Evolutionary conservation across 1,284 basidiomycete species (phyloP).

Genomic region (Austropuccinia psidii): DNA sequence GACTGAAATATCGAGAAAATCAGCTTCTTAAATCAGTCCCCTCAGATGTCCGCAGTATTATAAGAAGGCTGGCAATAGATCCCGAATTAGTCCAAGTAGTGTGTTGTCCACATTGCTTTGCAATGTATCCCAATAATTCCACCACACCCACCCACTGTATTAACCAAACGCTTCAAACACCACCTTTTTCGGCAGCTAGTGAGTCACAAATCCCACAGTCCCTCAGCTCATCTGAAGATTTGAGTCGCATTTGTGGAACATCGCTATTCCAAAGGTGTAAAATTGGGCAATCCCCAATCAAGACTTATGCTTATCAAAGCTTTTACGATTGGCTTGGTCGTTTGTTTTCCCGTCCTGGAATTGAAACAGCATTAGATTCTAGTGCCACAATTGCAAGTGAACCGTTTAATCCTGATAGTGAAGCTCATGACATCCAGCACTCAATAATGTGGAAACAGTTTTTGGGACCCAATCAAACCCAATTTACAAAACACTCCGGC

Average conservation of each 20-base stretch:
- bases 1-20: not conserved
- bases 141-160: slow-evolving; percentile 3
- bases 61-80: slow-evolving; percentile 1
- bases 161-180: not conserved
- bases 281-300: not conserved
- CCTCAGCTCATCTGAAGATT: not conserved
- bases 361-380: not conserved
- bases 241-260: not conserved
- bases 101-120: slow-evolving; percentile 22
- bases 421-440: not conserved
- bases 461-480: not conserved
- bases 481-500: not conserved
- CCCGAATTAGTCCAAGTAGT: not conserved
- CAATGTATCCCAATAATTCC: slow-evolving; percentile 4
- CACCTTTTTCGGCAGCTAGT: not conserved
- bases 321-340: not conserved
- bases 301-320: not conserved
- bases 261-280: not conserved
- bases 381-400: not conserved
- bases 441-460: not conserved
- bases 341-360: not conserved
- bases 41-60: not conserved
- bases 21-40: not conserved
- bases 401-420: not conserved
- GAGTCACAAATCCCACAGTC: not conserved